Conservation (phyloP, 345 rosid genomes). For the Abelmoschus esculentus region DNA sequence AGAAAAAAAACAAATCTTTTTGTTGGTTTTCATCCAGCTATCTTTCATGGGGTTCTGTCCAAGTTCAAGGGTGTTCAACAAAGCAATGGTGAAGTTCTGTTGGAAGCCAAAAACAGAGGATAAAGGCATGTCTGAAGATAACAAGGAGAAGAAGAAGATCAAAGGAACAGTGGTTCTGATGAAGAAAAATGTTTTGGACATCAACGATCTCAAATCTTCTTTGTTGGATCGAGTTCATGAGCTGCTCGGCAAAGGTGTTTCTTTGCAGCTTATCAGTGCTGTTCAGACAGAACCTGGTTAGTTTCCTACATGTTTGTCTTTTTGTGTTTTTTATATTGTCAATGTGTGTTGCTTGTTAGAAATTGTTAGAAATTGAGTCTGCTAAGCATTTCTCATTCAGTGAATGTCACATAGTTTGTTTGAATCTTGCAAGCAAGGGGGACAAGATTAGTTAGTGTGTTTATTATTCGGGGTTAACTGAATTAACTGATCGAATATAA, state of each 20-base stretch:
- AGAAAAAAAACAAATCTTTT: neutral
- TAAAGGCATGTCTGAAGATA: slow-evolving; percentile 17
- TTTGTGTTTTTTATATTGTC: neutral
- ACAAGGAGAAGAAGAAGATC: slow-evolving; percentile 25
- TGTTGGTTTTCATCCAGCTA: neutral
- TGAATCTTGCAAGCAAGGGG: neutral
- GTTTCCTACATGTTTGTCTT: neutral
- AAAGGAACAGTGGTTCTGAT: slow-evolving; percentile 66
- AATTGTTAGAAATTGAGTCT: neutral
- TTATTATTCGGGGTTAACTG: no score
- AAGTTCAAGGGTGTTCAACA: slow-evolving; percentile 20
- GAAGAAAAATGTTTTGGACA: slow-evolving; percentile 80
- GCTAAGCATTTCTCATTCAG: neutral
- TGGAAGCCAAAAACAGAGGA: slow-evolving; percentile 16
- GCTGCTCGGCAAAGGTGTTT: slow-evolving; percentile 47
- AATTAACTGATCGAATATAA: no score
- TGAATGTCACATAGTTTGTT: neutral
- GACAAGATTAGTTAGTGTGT: neutral
- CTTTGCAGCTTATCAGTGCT: slow-evolving; percentile 74
- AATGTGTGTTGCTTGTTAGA: neutral
- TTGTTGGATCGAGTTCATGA: slow-evolving; percentile 61
- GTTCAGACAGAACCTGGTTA: slow-evolving; percentile 55
- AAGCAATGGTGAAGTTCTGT: slow-evolving; percentile 35
- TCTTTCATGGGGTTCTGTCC: slow-evolving; percentile 4
- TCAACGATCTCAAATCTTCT: slow-evolving; percentile 68